Evolutionary conservation across 441 rosid species (phyloP).

Genomic region (Rhodomyrtus psidioides): DNA sequence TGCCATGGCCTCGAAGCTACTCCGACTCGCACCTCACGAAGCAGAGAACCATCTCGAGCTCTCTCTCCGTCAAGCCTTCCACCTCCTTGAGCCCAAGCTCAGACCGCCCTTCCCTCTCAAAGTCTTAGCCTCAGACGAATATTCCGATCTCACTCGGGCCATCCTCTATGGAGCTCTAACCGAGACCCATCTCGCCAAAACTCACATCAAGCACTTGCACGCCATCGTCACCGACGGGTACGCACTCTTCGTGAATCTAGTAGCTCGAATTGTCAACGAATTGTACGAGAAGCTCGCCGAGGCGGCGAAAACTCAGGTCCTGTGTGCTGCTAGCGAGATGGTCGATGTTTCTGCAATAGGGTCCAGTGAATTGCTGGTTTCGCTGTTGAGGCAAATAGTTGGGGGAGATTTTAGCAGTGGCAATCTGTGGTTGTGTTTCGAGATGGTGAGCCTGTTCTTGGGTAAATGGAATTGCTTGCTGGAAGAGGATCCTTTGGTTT

Average conservation of each 20-base stretch:
- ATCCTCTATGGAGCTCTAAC: slow-evolving; percentile 51
- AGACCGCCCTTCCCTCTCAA: slow-evolving; percentile 57
- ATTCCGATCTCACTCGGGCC: slow-evolving; percentile 46
- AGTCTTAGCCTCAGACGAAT: slow-evolving; percentile 46
- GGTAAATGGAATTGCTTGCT: slow-evolving; percentile 48
- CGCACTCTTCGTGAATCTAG: slow-evolving; percentile 38
- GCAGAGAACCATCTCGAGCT: slow-evolving; percentile 42
- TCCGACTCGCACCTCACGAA: slow-evolving; percentile 23
- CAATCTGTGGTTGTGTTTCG: slow-evolving; percentile 76
- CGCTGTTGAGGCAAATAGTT: slow-evolving; percentile 49
- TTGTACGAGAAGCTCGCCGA: slow-evolving; percentile 49
- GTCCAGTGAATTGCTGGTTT: slow-evolving; percentile 40
- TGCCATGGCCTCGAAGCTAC: slow-evolving; percentile 16
- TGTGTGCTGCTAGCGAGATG: slow-evolving; percentile 68
- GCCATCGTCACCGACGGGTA: slow-evolving; percentile 75
- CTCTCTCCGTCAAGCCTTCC: slow-evolving; percentile 54
- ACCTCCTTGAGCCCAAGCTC: slow-evolving; percentile 26
- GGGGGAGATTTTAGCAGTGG: slow-evolving; percentile 61
- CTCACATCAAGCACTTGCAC: slow-evolving; percentile 57
- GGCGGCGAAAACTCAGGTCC: slow-evolving; percentile 44
- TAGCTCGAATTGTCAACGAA: slow-evolving; percentile 36
- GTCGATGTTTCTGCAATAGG: slow-evolving; percentile 56
- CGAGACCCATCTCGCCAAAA: slow-evolving; percentile 30
- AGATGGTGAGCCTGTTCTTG: slow-evolving; percentile 40
- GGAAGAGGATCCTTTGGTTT: slow-evolving; percentile 44